Evolutionary conservation across 106 monocot species (phyloP).

Genomic region (Cymbidium sinense): DNA sequence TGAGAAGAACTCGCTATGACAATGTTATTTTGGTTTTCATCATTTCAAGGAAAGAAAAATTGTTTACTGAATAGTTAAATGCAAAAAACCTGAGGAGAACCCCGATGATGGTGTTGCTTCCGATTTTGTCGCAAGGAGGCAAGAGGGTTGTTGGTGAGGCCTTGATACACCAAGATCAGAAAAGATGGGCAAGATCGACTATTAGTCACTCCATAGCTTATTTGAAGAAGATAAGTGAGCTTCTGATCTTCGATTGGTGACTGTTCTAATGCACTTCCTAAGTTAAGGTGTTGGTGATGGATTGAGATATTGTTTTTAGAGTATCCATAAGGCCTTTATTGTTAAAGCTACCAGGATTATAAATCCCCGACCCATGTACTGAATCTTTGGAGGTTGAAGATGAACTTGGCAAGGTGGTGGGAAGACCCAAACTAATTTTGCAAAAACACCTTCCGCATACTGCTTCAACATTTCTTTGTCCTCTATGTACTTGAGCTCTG

Average conservation of each 20-base stretch:
- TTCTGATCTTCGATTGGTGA: constrained; percentile 24
- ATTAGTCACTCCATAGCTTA: constrained; percentile 23
- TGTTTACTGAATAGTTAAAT: too few relatives aligned
- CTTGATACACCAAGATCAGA: constrained; percentile 71
- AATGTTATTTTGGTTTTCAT: too few relatives aligned
- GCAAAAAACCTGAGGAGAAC: too few relatives aligned
- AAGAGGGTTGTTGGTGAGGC: constrained; percentile 33
- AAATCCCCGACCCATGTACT: constrained; percentile 13
- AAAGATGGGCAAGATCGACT: constrained; percentile 72
- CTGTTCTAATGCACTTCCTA: constrained; percentile 24
- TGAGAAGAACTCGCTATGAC: too few relatives aligned
- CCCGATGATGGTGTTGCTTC: too few relatives aligned
- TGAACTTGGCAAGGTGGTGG: constrained; percentile 11
- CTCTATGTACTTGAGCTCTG: constrained; percentile 81
- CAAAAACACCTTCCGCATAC: constrained; percentile 47
- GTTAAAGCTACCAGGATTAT: constrained; percentile 15
- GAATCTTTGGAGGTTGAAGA: constrained; percentile 15
- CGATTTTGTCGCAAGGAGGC: too few relatives aligned
- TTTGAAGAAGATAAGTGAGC: constrained; percentile 28
- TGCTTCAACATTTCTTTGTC: constrained; percentile 75
- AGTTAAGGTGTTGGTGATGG: constrained; percentile 37
- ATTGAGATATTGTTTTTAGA: constrained; percentile 30
- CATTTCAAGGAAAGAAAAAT: too few relatives aligned
- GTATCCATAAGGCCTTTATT: constrained; percentile 1
- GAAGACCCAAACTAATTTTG: constrained; percentile 12